These are phyloP conservation scores for Aspergillus ochraceus DNA, from an alignment of 2,329 filamentous ascomycete genomes.

Conservation along the genomic window DNA sequence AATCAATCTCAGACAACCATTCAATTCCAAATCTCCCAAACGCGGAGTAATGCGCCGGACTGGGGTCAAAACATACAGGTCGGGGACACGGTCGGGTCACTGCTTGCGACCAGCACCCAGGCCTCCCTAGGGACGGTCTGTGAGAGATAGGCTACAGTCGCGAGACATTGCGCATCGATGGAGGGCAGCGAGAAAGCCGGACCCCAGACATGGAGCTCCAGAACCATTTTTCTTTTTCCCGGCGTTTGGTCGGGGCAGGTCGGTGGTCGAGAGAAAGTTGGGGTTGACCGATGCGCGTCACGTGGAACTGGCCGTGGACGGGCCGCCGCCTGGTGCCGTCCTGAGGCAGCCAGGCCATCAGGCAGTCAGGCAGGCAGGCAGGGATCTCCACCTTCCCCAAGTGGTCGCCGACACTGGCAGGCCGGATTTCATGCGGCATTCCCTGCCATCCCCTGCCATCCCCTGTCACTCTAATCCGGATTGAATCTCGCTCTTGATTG, in stretches of 20 bases:
- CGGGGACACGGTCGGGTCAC: constrained; percentile 69
- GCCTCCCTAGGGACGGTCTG: constrained; percentile 57
- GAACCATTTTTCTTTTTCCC: constrained; percentile 53
- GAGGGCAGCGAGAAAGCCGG: constrained; percentile 86
- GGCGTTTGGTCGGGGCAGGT: neutral
- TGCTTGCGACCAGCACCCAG: constrained; percentile 73
- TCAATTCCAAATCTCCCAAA: neutral
- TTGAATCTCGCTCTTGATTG: neutral
- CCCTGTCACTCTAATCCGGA: neutral
- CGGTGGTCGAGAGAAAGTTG: neutral
- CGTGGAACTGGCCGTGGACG: neutral
- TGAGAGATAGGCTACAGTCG: constrained; percentile 74
- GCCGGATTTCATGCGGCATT: too few relatives aligned
- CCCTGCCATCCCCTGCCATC: too few relatives aligned
- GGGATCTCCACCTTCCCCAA: too few relatives aligned
- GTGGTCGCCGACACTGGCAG: too few relatives aligned
- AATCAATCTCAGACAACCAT: constrained; percentile 3
- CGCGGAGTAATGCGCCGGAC: neutral
- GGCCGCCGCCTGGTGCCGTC: neutral
- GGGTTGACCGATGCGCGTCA: neutral
- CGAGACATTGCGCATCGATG: constrained; percentile 87
- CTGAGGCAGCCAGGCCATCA: neutral
- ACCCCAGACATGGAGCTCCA: constrained; percentile 87
- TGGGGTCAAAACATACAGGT: constrained; percentile 57
- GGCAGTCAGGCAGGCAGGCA: too few relatives aligned